Conservation (phyloP, 164 flowering plant species). For the Liquidambar formosana region DNA sequence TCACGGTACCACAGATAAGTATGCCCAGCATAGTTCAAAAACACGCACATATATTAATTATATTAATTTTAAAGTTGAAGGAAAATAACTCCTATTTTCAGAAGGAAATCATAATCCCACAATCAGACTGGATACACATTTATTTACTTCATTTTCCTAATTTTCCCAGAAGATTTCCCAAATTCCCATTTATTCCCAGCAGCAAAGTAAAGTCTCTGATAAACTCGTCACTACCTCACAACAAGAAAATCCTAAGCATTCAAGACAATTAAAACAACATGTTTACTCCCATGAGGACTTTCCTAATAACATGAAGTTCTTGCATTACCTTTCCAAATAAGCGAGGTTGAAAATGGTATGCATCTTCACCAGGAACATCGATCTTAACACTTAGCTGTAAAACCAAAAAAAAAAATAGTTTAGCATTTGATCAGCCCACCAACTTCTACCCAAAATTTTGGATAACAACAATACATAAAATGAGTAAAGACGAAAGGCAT, state of each 20-base stretch:
- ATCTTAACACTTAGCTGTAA: constrained; percentile 81
- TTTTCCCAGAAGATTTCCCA: not conserved
- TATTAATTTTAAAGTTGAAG: no score
- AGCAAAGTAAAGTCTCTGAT: not conserved
- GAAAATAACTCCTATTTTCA: no score
- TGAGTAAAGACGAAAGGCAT: not conserved
- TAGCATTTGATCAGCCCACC: constrained; percentile 1
- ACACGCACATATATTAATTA: not conserved
- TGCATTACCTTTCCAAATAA: constrained; percentile 81
- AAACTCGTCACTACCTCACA: not conserved
- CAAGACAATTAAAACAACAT: not conserved
- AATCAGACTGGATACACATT: no score
- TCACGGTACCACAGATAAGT: not conserved
- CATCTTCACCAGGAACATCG: constrained; percentile 65
- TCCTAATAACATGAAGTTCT: not conserved
- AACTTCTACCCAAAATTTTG: not conserved
- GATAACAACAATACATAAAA: not conserved
- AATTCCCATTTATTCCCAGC: not conserved
- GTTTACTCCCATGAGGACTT: not conserved
- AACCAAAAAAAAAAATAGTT: constrained; percentile 1
- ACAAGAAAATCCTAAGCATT: not conserved
- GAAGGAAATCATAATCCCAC: no score
- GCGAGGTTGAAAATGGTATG: constrained; percentile 78
- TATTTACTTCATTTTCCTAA: not conserved
- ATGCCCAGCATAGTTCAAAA: not conserved